phyloP scores from a whole-genome alignment of 2,329 filamentous ascomycete species.

The Penicillium sp. region DNA sequence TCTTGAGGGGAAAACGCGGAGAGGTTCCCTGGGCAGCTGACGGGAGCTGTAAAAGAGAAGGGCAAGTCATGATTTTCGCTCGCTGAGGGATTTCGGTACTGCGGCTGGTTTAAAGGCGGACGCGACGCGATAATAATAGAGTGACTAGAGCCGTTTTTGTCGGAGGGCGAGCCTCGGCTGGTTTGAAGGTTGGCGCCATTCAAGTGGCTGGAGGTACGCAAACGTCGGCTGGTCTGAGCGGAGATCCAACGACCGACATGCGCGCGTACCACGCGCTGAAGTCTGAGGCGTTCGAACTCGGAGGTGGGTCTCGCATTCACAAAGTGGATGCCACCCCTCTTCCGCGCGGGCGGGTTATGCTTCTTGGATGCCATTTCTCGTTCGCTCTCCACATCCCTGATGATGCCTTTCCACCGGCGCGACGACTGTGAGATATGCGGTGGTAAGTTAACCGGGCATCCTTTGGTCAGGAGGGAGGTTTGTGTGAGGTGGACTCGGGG shows the following conservation, averaged over 20 bases:
- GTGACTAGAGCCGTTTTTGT: neutral
- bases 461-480: neutral
- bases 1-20: slow-evolving; percentile 9
- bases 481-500: neutral
- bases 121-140: neutral
- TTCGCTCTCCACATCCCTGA: neutral
- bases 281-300: slow-evolving; percentile 27
- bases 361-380: slow-evolving; percentile 25
- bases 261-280: slow-evolving; percentile 33
- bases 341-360: slow-evolving; percentile 12
- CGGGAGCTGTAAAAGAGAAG: neutral
- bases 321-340: slow-evolving; percentile 32
- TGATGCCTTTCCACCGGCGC: neutral
- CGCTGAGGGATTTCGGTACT: no score
- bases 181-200: neutral
- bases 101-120: neutral
- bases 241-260: slow-evolving; percentile 40
- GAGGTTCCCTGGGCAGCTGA: neutral
- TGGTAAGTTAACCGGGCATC: neutral
- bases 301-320: slow-evolving; percentile 35
- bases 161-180: neutral
- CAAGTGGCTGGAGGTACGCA: neutral
- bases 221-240: slow-evolving; percentile 35
- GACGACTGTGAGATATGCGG: neutral
- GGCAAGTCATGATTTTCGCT: neutral